phyloP scores from a whole-genome alignment of 2,329 filamentous ascomycete genomes.

The Beauveria rudraprayagi region DNA sequence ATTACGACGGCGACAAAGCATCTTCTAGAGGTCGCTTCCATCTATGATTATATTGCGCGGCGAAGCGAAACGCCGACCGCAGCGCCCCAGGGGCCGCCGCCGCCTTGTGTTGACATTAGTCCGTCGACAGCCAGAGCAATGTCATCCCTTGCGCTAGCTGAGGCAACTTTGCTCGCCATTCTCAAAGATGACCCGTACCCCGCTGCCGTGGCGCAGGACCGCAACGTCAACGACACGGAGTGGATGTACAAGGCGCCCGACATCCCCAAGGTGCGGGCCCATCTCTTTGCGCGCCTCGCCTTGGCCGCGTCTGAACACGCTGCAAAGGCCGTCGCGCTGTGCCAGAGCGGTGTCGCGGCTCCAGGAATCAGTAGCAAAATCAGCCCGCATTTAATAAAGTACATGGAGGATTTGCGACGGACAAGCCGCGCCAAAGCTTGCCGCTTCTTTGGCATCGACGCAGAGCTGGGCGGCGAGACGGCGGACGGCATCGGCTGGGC shows the following conservation, averaged over 20 bases:
- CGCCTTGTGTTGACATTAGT: constrained; percentile 46
- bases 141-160: constrained; percentile 64
- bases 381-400: constrained; percentile 59
- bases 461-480: constrained; percentile 72
- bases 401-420: constrained; percentile 65
- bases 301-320: constrained; percentile 85
- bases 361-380: constrained; percentile 37
- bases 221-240: constrained; percentile 77
- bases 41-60: constrained; percentile 64
- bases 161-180: constrained; percentile 83
- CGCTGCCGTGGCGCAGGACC: constrained; percentile 67
- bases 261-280: constrained; percentile 79
- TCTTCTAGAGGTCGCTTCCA: constrained; percentile 68
- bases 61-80: constrained; percentile 35
- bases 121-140: constrained; percentile 47
- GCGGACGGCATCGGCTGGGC: constrained; percentile 86
- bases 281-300: constrained; percentile 81
- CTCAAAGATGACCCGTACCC: constrained; percentile 94
- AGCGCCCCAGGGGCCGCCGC: constrained; percentile 24
- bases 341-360: constrained; percentile 30
- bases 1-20: constrained; percentile 69
- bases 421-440: constrained; percentile 79
- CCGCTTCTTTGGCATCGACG: constrained; percentile 83
- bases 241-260: constrained; percentile 95
- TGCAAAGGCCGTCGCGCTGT: constrained; percentile 54